These are phyloP conservation scores for Trametopsis cervina DNA, from an alignment of 768 basidiomycete species.

Conservation along the genomic window DNA sequence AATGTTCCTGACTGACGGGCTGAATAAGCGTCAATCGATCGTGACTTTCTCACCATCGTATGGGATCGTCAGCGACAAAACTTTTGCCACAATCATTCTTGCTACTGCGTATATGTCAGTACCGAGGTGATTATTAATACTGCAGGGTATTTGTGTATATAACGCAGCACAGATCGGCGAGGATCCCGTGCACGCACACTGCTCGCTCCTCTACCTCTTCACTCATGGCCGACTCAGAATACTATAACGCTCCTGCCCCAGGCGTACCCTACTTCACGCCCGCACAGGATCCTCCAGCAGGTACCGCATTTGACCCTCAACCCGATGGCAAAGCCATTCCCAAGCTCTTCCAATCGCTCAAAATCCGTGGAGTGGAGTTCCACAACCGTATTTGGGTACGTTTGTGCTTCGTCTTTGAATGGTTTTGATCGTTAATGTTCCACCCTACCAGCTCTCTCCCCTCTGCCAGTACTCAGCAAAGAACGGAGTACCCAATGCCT, in stretches of 20 bases:
- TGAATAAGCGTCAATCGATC: too few relatives aligned
- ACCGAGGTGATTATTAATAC: too few relatives aligned
- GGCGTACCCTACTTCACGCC: constrained; percentile 43
- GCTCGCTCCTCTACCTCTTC: too few relatives aligned
- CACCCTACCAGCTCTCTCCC: constrained; percentile 36
- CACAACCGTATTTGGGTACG: constrained; percentile 26
- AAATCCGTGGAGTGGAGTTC: constrained; percentile 28
- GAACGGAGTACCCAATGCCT: constrained; percentile 43
- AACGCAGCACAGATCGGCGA: too few relatives aligned
- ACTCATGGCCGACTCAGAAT: background rate
- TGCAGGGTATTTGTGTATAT: too few relatives aligned
- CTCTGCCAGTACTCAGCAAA: constrained; percentile 56
- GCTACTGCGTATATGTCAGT: too few relatives aligned
- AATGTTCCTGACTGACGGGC: too few relatives aligned
- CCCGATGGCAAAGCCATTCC: constrained; percentile 30
- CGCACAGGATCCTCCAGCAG: constrained; percentile 36
- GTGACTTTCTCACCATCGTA: too few relatives aligned
- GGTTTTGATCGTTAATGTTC: background rate
- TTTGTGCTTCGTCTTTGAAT: background rate
- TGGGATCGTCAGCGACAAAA: too few relatives aligned
- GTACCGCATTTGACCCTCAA: constrained; percentile 32
- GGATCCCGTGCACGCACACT: too few relatives aligned
- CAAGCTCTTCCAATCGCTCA: constrained; percentile 47
- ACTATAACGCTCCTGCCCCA: constrained; percentile 13
- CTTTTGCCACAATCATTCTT: too few relatives aligned